phyloP scores from a whole-genome alignment of 805 yeast genomes.

The Wickerhamiella siamensis region DNA sequence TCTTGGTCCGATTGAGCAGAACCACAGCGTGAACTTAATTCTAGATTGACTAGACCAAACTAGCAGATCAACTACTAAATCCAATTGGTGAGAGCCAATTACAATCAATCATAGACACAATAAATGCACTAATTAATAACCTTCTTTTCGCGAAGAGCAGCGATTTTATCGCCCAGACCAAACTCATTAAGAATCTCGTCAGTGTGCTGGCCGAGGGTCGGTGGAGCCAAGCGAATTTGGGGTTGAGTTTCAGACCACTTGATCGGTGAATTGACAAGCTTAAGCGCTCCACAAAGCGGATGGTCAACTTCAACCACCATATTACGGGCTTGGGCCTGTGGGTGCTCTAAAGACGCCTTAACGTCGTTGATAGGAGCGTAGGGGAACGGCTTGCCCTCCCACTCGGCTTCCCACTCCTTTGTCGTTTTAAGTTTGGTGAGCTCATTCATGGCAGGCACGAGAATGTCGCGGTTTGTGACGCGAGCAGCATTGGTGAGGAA shows the following conservation, averaged over 20 bases:
- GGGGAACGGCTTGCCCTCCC: conserved; percentile 25
- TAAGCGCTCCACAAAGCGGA: conserved; percentile 25
- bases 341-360: conserved; percentile 24
- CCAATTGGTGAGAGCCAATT: too few species aligned
- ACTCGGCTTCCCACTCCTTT: conserved; percentile 25
- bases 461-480: conserved; percentile 23
- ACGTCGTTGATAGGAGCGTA: conserved; percentile 31
- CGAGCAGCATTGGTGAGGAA: conserved; percentile 26
- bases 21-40: too few species aligned
- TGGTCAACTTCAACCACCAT: conserved; percentile 28
- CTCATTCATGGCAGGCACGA: conserved; percentile 23
- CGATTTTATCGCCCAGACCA: conserved; percentile 17
- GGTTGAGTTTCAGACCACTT: conserved; percentile 27
- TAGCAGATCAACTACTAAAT: too few species aligned
- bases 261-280: conserved; percentile 28
- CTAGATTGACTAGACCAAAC: too few species aligned
- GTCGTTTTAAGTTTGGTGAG: conserved; percentile 23
- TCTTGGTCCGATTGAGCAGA: too few species aligned
- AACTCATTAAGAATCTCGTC: conserved; percentile 21
- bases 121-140: conserved; percentile 14
- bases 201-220: conserved; percentile 29
- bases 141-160: conserved; percentile 17
- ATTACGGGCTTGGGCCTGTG: conserved; percentile 26
- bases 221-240: conserved; percentile 25
- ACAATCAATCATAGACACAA: too few species aligned